Evolutionary conservation across 768 basidiomycete species (phyloP).

Genomic region (Collybia sordida): DNA sequence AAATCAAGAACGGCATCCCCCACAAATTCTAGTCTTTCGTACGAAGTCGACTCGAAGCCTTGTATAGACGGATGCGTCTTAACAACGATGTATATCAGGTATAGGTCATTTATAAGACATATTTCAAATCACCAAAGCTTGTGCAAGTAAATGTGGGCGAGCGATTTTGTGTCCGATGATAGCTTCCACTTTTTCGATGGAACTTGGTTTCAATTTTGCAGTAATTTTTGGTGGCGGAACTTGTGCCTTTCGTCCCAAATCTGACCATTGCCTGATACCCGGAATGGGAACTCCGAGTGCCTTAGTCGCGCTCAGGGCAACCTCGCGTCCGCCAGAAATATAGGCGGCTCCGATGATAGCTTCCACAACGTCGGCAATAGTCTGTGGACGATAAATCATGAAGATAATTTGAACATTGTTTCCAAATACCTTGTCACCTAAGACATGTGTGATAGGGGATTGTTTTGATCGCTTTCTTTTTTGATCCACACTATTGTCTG

Average conservation of each 20-base stretch:
- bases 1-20: slow-evolving; percentile 88
- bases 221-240: slow-evolving; percentile 42
- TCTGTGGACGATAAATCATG: slow-evolving; percentile 36
- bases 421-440: slow-evolving; percentile 74
- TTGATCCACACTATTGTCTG: slow-evolving; percentile 28
- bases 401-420: not conserved
- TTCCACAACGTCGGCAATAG: slow-evolving; percentile 82
- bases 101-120: not conserved
- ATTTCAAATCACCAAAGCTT: slow-evolving; percentile 59
- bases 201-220: slow-evolving; percentile 44
- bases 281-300: slow-evolving; percentile 65
- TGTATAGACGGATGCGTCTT: slow-evolving; percentile 71
- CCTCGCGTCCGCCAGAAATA: slow-evolving; percentile 67
- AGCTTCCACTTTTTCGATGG: slow-evolving; percentile 55
- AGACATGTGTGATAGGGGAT: slow-evolving; percentile 41
- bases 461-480: slow-evolving; percentile 35
- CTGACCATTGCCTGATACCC: slow-evolving; percentile 66
- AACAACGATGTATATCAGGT: slow-evolving; percentile 6
- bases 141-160: slow-evolving; percentile 61
- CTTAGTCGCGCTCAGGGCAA: slow-evolving; percentile 63
- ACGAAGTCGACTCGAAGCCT: slow-evolving; percentile 54
- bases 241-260: slow-evolving; percentile 56
- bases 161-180: slow-evolving; percentile 66
- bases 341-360: slow-evolving; percentile 85
- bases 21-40: slow-evolving; percentile 81